Percentiles rank a stretch among this genome's conserved stretches.
Evolutionary conservation across 257 asterid species (phyloP).

Genomic region (Misopates orontium): DNA sequence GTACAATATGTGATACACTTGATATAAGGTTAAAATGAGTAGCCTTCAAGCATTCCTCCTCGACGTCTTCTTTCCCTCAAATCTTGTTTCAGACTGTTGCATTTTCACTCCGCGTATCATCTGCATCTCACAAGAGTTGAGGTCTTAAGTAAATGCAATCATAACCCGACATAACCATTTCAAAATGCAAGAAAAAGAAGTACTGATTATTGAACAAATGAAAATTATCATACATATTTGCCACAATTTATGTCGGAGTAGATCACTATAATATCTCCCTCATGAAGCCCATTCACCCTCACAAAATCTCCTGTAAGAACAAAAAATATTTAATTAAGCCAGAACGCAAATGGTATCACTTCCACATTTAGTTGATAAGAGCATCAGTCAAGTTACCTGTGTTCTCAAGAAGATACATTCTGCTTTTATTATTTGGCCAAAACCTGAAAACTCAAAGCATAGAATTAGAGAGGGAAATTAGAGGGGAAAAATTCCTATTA

Average conservation of each 20-base stretch:
- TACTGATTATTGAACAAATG: no score
- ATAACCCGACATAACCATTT: no score
- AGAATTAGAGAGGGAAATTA: neutral
- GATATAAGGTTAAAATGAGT: no score
- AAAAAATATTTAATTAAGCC: neutral
- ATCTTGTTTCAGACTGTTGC: slow-evolving; percentile 54
- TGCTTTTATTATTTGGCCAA: slow-evolving; percentile 89
- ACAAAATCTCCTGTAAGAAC: slow-evolving; percentile 56
- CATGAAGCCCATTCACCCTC: slow-evolving; percentile 62
- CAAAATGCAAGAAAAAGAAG: neutral
- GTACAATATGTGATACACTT: no score
- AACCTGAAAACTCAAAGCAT: slow-evolving; percentile 37
- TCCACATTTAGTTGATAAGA: neutral
- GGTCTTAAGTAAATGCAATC: no score
- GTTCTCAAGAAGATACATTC: slow-evolving; percentile 93
- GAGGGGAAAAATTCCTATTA: neutral
- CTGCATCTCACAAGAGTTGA: slow-evolving; percentile 29
- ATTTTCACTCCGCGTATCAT: slow-evolving; percentile 88
- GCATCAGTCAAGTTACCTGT: neutral
- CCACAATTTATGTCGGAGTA: slow-evolving; percentile 67
- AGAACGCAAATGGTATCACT: neutral
- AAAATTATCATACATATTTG: slow-evolving; percentile 90
- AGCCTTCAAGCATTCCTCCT: slow-evolving; percentile 54
- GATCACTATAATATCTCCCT: slow-evolving; percentile 67
- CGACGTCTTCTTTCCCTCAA: slow-evolving; percentile 69